Conservation (phyloP, 2,329 filamentous ascomycete species). For the Fusarium denticulatum region DNA sequence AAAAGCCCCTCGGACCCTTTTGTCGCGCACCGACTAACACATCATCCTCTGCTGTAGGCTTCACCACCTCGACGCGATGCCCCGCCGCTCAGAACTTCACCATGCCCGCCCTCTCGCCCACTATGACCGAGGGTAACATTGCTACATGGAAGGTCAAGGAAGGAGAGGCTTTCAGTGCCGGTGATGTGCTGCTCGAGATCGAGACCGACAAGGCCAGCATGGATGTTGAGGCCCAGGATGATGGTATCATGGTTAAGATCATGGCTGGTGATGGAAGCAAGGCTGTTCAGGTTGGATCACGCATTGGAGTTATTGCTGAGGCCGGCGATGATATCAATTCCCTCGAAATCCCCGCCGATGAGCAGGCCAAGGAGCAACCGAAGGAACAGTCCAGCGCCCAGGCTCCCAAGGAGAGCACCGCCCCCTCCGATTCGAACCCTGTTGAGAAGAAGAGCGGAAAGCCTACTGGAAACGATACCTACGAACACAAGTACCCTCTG, state of each 20-base stretch:
- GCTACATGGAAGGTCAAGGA: slow-evolving; percentile 87
- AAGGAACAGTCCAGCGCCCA: slow-evolving; percentile 60
- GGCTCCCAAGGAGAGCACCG: slow-evolving; percentile 52
- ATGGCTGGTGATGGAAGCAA: slow-evolving; percentile 78
- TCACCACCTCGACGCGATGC: slow-evolving; percentile 69
- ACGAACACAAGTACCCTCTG: slow-evolving; percentile 76
- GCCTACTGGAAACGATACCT: slow-evolving; percentile 58
- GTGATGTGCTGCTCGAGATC: slow-evolving; percentile 89
- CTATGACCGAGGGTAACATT: slow-evolving; percentile 94
- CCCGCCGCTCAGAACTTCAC: slow-evolving; percentile 86
- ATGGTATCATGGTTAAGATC: slow-evolving; percentile 88
- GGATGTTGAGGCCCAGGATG: slow-evolving; percentile 93
- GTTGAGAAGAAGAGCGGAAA: slow-evolving; percentile 49
- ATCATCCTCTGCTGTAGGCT: slow-evolving; percentile 58
- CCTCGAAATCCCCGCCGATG: slow-evolving; percentile 79
- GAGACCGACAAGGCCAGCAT: slow-evolving; percentile 95
- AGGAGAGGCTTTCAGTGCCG: slow-evolving; percentile 82
- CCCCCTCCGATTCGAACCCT: slow-evolving; percentile 47
- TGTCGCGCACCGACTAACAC: slow-evolving; percentile 41
- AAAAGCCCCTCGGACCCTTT: slow-evolving; percentile 34
- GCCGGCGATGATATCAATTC: slow-evolving; percentile 79
- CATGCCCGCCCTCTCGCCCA: slow-evolving; percentile 91
- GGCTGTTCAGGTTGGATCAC: slow-evolving; percentile 77
- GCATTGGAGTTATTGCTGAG: slow-evolving; percentile 87
- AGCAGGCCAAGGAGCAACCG: slow-evolving; percentile 70